Base-by-base conservation (phyloP, 371 early-diverging fungal genomes). In the Dichotomocladium elegans region DNA sequence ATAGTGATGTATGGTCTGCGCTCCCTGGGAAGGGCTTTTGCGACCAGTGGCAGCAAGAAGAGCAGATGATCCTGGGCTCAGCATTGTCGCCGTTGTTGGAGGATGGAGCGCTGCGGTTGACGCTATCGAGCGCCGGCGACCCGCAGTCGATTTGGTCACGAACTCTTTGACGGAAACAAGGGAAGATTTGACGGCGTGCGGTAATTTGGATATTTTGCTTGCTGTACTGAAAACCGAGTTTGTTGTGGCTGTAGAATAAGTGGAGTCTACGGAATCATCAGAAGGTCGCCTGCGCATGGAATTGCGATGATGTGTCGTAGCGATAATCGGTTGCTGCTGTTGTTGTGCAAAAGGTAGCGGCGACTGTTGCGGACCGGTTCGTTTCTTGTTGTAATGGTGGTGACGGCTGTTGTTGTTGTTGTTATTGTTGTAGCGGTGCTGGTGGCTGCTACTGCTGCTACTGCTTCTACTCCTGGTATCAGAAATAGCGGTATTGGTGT, bases 171-270 rank as follows among this genome's bases (percentile, higher is more conserved):
- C 61, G 19, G 64, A 64, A 6, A 57, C 51, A 30, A 66, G 37
- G 17, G 70, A 70, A 3, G 61, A 51, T 50, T 76, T 76, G 30
- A 72, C 66, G 46, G 59, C 65, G 41, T 64, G 65, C 19, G 72
- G 70, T 31, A 72, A 48, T 44, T 60, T 66, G 12, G 62, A 53
- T 27, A 68, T 60, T 54, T 62, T 57, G 51, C 72, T 75, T 4
- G 76, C 62, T 17, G 72, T 70, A 44, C 76, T 76, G 28, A 68
- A 53, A 24, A 70, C 57, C 7, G 76, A 70, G 40, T 70, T 72
- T 3, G 67, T 63, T 4, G 68, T 58, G 2, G 68, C 62, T 5
- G 68, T 58, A 2, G 74, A 73, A 15, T 48, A 51, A 24, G 44
- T 66, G n/a, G 75, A 74, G 29, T 55, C 61, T 21, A 72, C 54